Evolutionary conservation across 1,284 basidiomycete species (phyloP).

Genomic region (Ganoderma lingzhi): DNA sequence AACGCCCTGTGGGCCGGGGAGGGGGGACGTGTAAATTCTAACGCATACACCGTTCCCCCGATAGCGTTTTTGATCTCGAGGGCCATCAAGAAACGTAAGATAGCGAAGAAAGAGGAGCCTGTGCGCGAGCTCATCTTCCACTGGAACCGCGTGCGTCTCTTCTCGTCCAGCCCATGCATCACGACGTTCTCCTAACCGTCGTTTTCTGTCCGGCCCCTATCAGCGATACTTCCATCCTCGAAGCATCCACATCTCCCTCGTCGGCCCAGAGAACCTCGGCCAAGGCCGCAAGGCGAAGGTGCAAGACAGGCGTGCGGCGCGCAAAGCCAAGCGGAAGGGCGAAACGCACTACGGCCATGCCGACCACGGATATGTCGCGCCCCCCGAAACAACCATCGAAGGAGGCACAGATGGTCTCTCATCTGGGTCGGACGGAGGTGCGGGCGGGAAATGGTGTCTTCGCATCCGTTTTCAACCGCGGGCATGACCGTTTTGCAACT

Average conservation of each 20-base stretch:
- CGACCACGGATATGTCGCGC: background rate
- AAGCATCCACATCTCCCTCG: slow-evolving; percentile 30
- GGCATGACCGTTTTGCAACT: background rate
- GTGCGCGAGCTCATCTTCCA: slow-evolving; percentile 26
- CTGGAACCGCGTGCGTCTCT: slow-evolving; percentile 29
- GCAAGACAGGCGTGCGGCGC: background rate
- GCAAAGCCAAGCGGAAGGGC: background rate
- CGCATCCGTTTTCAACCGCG: background rate
- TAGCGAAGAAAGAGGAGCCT: slow-evolving; percentile 19
- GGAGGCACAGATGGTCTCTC: background rate
- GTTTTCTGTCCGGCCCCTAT: too few relatives aligned
- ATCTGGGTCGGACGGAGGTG: background rate
- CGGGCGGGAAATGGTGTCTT: background rate
- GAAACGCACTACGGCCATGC: background rate
- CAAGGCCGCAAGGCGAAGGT: background rate
- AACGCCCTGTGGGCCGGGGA: too few relatives aligned
- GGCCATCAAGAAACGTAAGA: background rate
- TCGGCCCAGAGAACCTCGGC: background rate
- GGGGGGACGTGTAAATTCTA: background rate
- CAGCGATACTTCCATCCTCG: slow-evolving; percentile 35
- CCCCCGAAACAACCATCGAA: background rate
- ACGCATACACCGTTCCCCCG: too few relatives aligned
- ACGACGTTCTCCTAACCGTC: background rate
- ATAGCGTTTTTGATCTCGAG: slow-evolving; percentile 10
- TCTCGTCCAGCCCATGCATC: background rate